Conservation (phyloP, 179 eudicot species). For the Pouteria campechiana region DNA sequence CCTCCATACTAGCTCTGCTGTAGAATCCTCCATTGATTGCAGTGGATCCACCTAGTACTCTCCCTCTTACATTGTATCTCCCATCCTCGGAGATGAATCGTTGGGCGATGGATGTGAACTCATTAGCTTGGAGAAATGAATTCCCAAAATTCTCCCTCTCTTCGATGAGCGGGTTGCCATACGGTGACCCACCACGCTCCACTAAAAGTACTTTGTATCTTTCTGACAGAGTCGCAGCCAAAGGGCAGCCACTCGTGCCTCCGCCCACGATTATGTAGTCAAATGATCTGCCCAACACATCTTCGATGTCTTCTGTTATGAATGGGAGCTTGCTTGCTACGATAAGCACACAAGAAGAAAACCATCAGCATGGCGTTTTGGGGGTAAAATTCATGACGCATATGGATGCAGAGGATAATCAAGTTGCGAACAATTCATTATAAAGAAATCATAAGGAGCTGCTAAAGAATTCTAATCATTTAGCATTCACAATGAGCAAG, state of each 20-base stretch:
- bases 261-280: conserved; percentile 43
- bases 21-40: background rate
- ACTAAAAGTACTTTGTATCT: conserved; percentile 27
- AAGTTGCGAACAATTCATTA: no score
- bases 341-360: background rate
- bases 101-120: background rate
- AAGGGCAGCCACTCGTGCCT: conserved; percentile 32
- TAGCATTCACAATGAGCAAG: no score
- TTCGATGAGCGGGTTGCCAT: conserved; percentile 14
- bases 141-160: conserved; percentile 21
- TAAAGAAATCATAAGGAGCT: no score
- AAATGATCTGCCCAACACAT: conserved; percentile 25
- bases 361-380: no score
- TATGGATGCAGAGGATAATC: no score
- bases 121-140: conserved; percentile 18
- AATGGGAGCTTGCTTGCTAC: conserved; percentile 5
- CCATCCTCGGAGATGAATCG: background rate
- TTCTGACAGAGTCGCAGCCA: conserved; percentile 34
- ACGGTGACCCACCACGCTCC: conserved; percentile 37
- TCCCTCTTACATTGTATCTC: background rate
- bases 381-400: no score
- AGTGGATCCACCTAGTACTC: background rate
- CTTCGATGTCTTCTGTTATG: conserved; percentile 24
- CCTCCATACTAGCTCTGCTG: background rate
- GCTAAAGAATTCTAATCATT: no score